Base-by-base conservation (phyloP, 1,284 basidiomycete species). In the Microbotryum violaceum region DNA sequence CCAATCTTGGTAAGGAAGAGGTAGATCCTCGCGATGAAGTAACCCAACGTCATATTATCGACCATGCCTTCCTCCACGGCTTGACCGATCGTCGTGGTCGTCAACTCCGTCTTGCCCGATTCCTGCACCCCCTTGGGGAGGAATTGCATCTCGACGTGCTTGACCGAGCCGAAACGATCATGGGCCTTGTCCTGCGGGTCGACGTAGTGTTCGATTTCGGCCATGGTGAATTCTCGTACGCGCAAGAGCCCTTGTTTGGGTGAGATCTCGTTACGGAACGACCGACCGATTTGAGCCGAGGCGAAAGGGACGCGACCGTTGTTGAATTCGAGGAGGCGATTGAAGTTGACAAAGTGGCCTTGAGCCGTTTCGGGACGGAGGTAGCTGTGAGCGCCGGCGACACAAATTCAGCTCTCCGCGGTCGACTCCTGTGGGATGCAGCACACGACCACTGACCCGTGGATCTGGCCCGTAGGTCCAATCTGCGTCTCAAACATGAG, bases 321-420 rank as follows among this genome's bases (percentile, higher is more conserved):
- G 82, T 98, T 98, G 82, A 96, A 98, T 61, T 97, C 94, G 68
- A 97, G 86, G 44, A 99, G 82, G 49, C 94, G 87, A 69, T 86
- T 86, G 80, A 99, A 99, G 83, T 98, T 98, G 76, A 97, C 85
- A 82, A 99, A 99, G 78, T 98, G 94, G 61, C 96, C 92, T 76
- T 98, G 96, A 0, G 96, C 94, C 0, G 94, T 99, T 77, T 98
- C 94, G 12, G 96, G 96, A 29, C 94, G 91, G 58, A 99, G 85
- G 78, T 86, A 98, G 51, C 90, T 90, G 66, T 8, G 21, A 31
- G n/a, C 0, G 25, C 21, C 21, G 29, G 52, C 27, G 42, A 21
- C n/a, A 46, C 3, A 25, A 25, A 14, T 23, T 61, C 14, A 61
- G 53, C n/a, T 23, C 14, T 12, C 8, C 5, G 7, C 7, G 20